Percentiles rank a stretch among this genome's conserved stretches.
Conservation (phyloP, 805 yeast species). For the Yarrowia bubula region DNA sequence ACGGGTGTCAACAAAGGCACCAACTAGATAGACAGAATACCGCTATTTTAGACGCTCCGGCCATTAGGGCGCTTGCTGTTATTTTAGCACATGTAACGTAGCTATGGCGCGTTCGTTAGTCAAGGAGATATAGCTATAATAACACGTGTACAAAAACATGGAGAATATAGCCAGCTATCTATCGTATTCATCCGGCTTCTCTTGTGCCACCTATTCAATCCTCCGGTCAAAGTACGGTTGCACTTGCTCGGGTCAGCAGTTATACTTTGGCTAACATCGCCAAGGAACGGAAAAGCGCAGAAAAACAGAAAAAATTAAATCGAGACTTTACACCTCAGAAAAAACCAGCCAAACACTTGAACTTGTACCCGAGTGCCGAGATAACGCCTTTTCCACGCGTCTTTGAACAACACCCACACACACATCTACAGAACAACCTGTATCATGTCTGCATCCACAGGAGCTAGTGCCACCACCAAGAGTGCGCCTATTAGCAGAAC, state of each 20-base stretch:
- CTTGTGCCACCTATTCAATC: neutral
- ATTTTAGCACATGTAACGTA: neutral
- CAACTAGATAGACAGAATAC: neutral
- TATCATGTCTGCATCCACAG: conserved; percentile 5
- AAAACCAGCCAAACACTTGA: neutral
- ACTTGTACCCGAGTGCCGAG: neutral
- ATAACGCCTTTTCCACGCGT: neutral
- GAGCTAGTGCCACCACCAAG: conserved; percentile 9
- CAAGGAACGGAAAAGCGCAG: conserved; percentile 1
- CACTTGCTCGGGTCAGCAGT: conserved; percentile 20
- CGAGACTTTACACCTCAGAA: neutral
- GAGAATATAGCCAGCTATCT: too few relatives aligned
- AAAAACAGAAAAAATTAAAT: neutral
- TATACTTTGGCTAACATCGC: conserved; percentile 22
- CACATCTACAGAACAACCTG: neutral
- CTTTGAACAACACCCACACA: neutral
- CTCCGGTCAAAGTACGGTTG: neutral
- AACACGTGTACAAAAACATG: too few relatives aligned
- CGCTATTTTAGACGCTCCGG: neutral
- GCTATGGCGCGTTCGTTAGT: neutral
- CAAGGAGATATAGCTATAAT: too few relatives aligned
- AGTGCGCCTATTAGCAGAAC: conserved; percentile 16
- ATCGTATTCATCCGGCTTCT: neutral
- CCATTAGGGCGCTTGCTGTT: neutral
- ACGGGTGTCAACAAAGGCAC: neutral